Evolutionary conservation across 257 asterid genomes (phyloP).

Genomic region (Lithospermum erythrorhizon): DNA sequence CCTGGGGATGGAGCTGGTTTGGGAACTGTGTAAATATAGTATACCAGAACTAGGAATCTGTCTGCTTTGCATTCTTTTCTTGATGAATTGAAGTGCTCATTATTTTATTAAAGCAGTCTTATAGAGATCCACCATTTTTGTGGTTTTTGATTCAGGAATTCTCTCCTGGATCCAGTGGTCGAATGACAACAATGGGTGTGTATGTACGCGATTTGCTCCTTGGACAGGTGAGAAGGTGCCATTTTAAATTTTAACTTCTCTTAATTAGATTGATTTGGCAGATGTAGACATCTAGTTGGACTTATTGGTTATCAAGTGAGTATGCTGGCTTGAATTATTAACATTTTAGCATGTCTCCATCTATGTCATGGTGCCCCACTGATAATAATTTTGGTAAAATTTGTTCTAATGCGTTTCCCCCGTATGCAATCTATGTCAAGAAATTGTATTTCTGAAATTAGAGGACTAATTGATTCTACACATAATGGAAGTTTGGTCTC

Average conservation of each 20-base stretch:
- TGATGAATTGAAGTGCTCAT: conserved; percentile 1
- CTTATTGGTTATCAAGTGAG: no score
- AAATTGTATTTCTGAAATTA: no score
- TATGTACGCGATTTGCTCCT: conserved; percentile 89
- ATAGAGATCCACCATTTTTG: conserved; percentile 11
- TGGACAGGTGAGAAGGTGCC: conserved; percentile 66
- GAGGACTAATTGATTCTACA: no score
- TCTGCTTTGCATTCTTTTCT: no score
- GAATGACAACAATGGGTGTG: conserved; percentile 87
- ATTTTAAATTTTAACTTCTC: conserved; percentile 7
- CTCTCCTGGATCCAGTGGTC: conserved; percentile 85
- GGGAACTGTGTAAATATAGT: background rate
- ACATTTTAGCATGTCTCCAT: no score
- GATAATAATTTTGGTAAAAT: no score
- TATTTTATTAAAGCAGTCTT: conserved; percentile 5
- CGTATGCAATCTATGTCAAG: no score
- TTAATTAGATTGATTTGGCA: background rate
- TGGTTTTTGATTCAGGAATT: conserved; percentile 51
- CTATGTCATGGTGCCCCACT: no score
- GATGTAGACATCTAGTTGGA: no score
- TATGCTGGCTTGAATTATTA: no score
- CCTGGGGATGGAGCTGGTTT: background rate
- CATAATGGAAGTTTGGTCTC: no score
- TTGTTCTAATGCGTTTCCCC: no score
- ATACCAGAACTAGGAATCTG: background rate